These are phyloP conservation scores for Candida sanyaensis DNA, from an alignment of 1,139 yeast species.

Conservation along the genomic window DNA sequence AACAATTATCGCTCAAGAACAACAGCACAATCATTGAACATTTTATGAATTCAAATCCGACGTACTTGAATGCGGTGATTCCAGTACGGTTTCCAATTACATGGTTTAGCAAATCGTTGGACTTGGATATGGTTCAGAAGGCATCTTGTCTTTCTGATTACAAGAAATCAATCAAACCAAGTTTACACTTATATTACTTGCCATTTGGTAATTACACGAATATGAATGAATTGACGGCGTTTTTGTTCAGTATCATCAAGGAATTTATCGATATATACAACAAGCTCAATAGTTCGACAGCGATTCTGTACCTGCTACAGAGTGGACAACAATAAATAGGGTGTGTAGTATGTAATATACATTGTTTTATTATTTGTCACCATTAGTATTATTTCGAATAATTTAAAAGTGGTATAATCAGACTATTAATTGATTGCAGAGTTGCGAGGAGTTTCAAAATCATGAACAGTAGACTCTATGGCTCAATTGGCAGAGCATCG, in stretches of 20 bases:
- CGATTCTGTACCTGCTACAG: conserved; percentile 21
- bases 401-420: not conserved
- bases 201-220: conserved; percentile 42
- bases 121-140: conserved; percentile 15
- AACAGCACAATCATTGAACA: conserved; percentile 22
- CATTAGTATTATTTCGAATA: too few species aligned
- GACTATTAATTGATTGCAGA: not conserved
- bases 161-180: conserved; percentile 17
- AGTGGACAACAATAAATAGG: conserved; percentile 15
- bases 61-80: conserved; percentile 27
- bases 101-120: conserved; percentile 28
- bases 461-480: too few species aligned
- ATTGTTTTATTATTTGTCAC: too few species aligned
- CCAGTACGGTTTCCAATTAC: conserved; percentile 35
- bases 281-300: conserved; percentile 14
- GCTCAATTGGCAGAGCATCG: too few species aligned
- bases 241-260: conserved; percentile 29
- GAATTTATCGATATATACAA: conserved; percentile 36
- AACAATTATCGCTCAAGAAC: conserved; percentile 27
- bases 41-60: conserved; percentile 29
- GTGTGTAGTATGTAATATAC: not conserved
- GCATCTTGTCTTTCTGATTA: conserved; percentile 11
- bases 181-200: conserved; percentile 29
- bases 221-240: conserved; percentile 33
- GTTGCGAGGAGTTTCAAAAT: too few species aligned